Evolutionary conservation across 257 asterid species (phyloP).

Genomic region (Dorcoceras hygrometricum): DNA sequence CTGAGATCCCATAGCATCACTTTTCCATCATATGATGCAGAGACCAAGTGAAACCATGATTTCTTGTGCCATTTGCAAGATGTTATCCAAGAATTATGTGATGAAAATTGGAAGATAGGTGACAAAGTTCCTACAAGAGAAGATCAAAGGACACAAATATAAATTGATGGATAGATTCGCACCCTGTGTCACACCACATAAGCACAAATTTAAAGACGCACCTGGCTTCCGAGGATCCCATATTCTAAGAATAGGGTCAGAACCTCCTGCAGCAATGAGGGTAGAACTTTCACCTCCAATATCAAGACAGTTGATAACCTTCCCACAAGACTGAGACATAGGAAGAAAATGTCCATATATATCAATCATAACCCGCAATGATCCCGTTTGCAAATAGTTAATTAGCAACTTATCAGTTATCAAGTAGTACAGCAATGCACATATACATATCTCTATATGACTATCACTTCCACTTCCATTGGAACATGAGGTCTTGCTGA

Average conservation of each 20-base stretch:
- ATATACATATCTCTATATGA: too few relatives aligned
- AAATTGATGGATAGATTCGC: neutral
- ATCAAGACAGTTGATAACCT: conserved; percentile 77
- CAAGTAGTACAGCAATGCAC: neutral
- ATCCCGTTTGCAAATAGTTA: conserved; percentile 13
- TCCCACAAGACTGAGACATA: conserved; percentile 57
- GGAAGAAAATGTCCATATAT: conserved; percentile 6
- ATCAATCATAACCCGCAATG: conserved; percentile 4
- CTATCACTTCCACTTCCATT: neutral
- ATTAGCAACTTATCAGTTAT: neutral
- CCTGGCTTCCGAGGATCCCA: conserved; percentile 99
- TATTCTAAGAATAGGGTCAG: conserved; percentile 80
- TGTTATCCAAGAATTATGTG: conserved; percentile 90
- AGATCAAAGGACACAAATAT: conserved; percentile 4
- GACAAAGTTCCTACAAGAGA: conserved; percentile 57
- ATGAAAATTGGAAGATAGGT: conserved; percentile 77
- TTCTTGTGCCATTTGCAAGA: conserved; percentile 91
- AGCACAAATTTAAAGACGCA: conserved; percentile 20
- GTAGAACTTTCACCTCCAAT: conserved; percentile 95
- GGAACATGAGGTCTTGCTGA: neutral
- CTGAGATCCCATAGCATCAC: conserved; percentile 96
- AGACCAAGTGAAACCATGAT: conserved; percentile 85
- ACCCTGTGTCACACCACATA: neutral
- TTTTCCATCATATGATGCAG: conserved; percentile 97
- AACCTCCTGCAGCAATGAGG: conserved; percentile 82